phyloP scores from a whole-genome alignment of 1,139 yeast genomes.

The Wickerhamomyces sp. region DNA sequence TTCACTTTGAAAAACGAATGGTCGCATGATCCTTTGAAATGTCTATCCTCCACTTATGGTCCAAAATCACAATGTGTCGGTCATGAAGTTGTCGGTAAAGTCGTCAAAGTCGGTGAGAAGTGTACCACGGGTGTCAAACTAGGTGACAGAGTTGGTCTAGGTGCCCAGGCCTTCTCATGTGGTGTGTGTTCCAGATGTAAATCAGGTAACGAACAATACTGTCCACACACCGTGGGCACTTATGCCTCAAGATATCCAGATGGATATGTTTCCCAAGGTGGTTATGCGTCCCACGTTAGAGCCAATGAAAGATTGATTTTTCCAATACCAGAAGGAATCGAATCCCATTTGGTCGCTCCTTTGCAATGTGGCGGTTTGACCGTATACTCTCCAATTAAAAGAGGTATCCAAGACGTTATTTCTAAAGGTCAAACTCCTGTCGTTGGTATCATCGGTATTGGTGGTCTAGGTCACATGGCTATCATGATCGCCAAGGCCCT shows the following conservation, averaged over 20 bases:
- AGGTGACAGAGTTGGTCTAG: conserved; percentile 47
- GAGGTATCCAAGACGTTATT: conserved; percentile 34
- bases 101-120: conserved; percentile 37
- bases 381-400: conserved; percentile 44
- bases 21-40: conserved; percentile 30
- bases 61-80: conserved; percentile 38
- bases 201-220: conserved; percentile 41
- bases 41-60: conserved; percentile 22
- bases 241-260: conserved; percentile 38
- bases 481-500: conserved; percentile 51
- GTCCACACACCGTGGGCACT: conserved; percentile 37
- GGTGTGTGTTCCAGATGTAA: conserved; percentile 40
- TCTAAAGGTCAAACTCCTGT: conserved; percentile 29
- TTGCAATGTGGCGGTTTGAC: conserved; percentile 51
- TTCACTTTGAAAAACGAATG: conserved; percentile 37
- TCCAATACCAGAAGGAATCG: conserved; percentile 43
- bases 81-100: conserved; percentile 45
- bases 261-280: conserved; percentile 46
- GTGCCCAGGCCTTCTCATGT: conserved; percentile 45
- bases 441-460: conserved; percentile 54
- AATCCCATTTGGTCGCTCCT: conserved; percentile 41
- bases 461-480: conserved; percentile 61
- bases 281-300: conserved; percentile 47
- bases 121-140: conserved; percentile 31
- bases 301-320: conserved; percentile 43